A percentile compares a stretch with the other conserved stretches of the same genome.
Evolutionary conservation across 1,284 basidiomycete genomes (phyloP).

Genomic region (Boletus albobrunnescens): DNA sequence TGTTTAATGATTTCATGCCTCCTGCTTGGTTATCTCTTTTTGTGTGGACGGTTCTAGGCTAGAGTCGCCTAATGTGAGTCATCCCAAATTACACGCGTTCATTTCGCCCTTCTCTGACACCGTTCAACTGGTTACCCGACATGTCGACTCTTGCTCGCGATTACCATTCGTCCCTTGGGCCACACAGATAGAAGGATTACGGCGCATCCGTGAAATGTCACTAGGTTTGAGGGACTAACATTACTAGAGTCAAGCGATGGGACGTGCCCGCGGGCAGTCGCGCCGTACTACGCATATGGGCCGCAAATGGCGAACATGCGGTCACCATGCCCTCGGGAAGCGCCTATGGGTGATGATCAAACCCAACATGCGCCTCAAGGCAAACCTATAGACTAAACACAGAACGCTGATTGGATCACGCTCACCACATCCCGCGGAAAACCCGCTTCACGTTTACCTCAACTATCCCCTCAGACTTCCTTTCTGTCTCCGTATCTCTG

Average conservation of each 20-base stretch:
- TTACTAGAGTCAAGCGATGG: constrained; percentile 18
- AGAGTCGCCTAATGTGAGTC: constrained; percentile 4
- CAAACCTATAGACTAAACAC: constrained; percentile 12
- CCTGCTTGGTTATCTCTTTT: constrained; percentile 2
- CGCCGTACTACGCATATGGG: constrained; percentile 4
- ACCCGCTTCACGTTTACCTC: constrained; percentile 31
- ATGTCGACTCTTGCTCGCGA: too few species aligned
- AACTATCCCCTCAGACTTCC: constrained; percentile 17
- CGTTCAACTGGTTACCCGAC: neutral
- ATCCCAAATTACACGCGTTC: constrained; percentile 11
- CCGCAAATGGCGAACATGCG: constrained; percentile 30
- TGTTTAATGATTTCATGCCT: constrained; percentile 17
- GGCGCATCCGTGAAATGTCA: too few species aligned
- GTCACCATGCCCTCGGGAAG: constrained; percentile 27
- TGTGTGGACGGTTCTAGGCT: constrained; percentile 15
- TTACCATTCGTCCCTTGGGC: neutral
- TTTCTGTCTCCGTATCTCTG: constrained; percentile 6
- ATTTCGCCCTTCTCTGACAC: constrained; percentile 14
- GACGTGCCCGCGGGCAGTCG: constrained; percentile 10
- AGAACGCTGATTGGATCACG: constrained; percentile 20
- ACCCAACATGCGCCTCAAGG: constrained; percentile 29
- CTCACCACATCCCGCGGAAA: constrained; percentile 10
- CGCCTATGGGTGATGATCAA: constrained; percentile 18
- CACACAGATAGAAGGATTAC: too few species aligned
- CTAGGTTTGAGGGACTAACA: neutral